Base-by-base conservation (phyloP, 192 early-diverging fungal genomes). In the Entrophospora sp. region DNA sequence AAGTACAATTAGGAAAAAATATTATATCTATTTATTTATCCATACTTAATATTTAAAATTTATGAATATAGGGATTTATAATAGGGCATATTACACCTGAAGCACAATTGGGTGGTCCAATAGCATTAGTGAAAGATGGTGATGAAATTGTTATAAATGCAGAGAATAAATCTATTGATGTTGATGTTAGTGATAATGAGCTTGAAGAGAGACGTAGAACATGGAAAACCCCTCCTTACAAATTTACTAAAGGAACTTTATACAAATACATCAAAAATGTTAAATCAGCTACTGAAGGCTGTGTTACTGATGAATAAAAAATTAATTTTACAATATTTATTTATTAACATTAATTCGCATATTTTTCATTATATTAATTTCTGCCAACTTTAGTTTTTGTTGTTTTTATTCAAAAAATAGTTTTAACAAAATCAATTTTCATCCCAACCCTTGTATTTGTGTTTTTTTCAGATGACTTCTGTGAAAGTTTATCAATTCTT, bases 31-130 rank as follows among this genome's bases (percentile, higher is more conserved):
- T 24, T 55, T 36, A 36, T 42, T 30, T 3, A n/a, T n/a, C n/a
- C n/a, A n/a, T n/a, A n/a, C n/a, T n/a, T n/a, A n/a, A n/a, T n/a
- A 30, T 22, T 44, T 32, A 18, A 5, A 25, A 58, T 71, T 73
- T 22, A 48, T 24, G 5, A 35, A n/a, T 24, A 18, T 66, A 87
- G 83, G 94, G 97, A 34, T 99, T 99, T 69, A 97, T 99, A 67
- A 95, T 99, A 72, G 97, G 97, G 27, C 97, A 99, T 72, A 93
- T 99, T 70, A 90, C 94, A 4, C 97, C 97, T 7, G 97, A 99
- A 76, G 97, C 97, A 4, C 93, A 97, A 71, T 88, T 80, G 12
- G 97, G 97, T 44, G 97, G 97, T 4, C 97, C 97, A 8, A 91
- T 99, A 62, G 97, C 87, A 12, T 83, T 96, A 66, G 77, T 99